Conservation (phyloP, 148 eudicot genomes). For the Cornus suecica region DNA sequence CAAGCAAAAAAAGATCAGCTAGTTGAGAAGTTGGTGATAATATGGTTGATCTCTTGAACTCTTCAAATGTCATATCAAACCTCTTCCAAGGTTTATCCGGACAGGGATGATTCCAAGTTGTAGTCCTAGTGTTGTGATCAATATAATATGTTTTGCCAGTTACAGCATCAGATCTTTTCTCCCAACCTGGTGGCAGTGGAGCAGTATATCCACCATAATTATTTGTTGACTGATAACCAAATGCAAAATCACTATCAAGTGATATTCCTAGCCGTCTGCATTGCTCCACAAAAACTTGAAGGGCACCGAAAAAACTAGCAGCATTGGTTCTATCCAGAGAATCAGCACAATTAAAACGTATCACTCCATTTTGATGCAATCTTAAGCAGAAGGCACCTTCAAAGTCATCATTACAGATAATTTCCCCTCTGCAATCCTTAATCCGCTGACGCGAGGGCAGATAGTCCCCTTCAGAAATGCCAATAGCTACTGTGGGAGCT, state of each 20-base stretch:
- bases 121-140: slow-evolving; percentile 96
- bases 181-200: slow-evolving; percentile 99
- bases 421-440: slow-evolving; percentile 82
- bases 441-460: slow-evolving; percentile 79
- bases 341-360: slow-evolving; percentile 97
- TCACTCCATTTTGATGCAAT: slow-evolving; percentile 88
- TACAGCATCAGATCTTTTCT: slow-evolving; percentile 91
- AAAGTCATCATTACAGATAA: slow-evolving; percentile 58
- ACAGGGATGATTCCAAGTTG: slow-evolving; percentile 99
- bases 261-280: slow-evolving; percentile 94
- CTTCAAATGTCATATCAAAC: slow-evolving; percentile 97
- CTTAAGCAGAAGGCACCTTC: slow-evolving; percentile 89
- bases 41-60: slow-evolving; percentile 89
- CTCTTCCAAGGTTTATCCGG: slow-evolving; percentile 99
- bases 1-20: slow-evolving; percentile 81
- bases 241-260: slow-evolving; percentile 86
- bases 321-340: slow-evolving; percentile 98
- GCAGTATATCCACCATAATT: slow-evolving; percentile 78
- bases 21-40: slow-evolving; percentile 78
- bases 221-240: slow-evolving; percentile 59
- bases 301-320: slow-evolving; percentile 92
- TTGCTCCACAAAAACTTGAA: slow-evolving; percentile 94
- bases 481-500: slow-evolving; percentile 81
- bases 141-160: slow-evolving; percentile 92
- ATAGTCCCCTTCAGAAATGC: slow-evolving; percentile 92